phyloP scores from a whole-genome alignment of 805 yeast species.

The Candida morakotiae region DNA sequence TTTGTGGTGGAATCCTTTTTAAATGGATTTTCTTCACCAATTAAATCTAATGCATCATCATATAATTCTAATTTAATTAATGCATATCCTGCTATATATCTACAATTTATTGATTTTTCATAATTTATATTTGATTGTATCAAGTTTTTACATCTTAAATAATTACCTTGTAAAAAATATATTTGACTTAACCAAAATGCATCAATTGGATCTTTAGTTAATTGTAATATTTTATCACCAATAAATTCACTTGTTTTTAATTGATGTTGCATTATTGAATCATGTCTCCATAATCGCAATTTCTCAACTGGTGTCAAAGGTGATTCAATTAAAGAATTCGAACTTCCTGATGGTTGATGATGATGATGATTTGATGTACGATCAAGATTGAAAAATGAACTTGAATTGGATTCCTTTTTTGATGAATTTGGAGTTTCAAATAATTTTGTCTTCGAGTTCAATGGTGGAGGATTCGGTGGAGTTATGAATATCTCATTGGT shows the following conservation, averaged over 20 bases:
- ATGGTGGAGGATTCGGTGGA: constrained; percentile 40
- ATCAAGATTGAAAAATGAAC: constrained; percentile 33
- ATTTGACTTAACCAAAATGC: constrained; percentile 97
- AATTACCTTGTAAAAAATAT: constrained; percentile 70
- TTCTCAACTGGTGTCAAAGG: constrained; percentile 79
- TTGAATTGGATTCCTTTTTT: too few species aligned
- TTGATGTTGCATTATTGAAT: constrained; percentile 88
- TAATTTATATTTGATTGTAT: constrained; percentile 52
- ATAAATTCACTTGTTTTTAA: constrained; percentile 84
- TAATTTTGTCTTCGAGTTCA: constrained; percentile 22
- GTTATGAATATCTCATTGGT: constrained; percentile 41
- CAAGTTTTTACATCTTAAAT: constrained; percentile 71
- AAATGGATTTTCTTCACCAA: constrained; percentile 82
- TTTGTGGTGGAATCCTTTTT: constrained; percentile 25
- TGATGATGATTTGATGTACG: constrained; percentile 10
- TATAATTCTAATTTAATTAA: constrained; percentile 66
- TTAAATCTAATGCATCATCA: constrained; percentile 85
- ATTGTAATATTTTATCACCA: constrained; percentile 82
- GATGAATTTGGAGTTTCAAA: constrained; percentile 42
- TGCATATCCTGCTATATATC: constrained; percentile 76
- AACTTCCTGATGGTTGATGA: not conserved
- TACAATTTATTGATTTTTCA: constrained; percentile 64
- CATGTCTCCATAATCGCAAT: constrained; percentile 87
- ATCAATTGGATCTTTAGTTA: constrained; percentile 86
- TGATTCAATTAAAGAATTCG: constrained; percentile 15